Evolutionary conservation across 495 filamentous ascomycete genomes (phyloP), one percentile per base, ranked within the genome.

Genomic region (Penicillium herquei): DNA sequence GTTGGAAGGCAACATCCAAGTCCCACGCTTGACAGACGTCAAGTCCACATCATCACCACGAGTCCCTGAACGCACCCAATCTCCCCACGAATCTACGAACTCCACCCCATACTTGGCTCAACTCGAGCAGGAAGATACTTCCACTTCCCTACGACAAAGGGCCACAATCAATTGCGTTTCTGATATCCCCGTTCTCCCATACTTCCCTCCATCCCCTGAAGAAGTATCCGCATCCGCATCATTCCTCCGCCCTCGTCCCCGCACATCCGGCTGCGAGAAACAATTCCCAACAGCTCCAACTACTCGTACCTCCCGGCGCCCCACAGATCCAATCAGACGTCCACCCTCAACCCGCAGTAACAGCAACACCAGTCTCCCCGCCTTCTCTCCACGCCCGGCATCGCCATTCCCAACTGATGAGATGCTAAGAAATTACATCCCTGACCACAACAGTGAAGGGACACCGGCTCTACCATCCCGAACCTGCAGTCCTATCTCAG

Each of bases 301-400:
- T 2, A 26, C 54, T 35, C 51, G 57, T 2, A 13, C 43, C 0
- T 41, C 43, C 18, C 32, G 54, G n/a, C 61, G 55, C 5, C 62
- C 59, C 44, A 59, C 70, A 41, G 60, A 69, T 8, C 17, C 55
- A 50, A 26, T 39, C 54, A 60, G 47, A 1, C 69, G 68, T 1
- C 69, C 68, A 1, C 56, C 65, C 5, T 66, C 73, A 1, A 53
- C 65, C 2, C 69, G 67, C 55, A 76, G 53, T 45, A 55, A 61
- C 46, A 68, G 70, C 58, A 69, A 58, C 39, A 61, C 54, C 47
- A 69, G 59, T 53, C 49, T 69, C 6, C 56, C 61, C 2, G 57
- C 59, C 14, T 68, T 61, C 42, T 61, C 62, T 2, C 49, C 64
- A 6, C 57, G 59, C 12, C 55, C 62, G 1, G 13, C 40, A 9